Evolutionary conservation across 176 grass and related monocot species (phyloP), one percentile per base, ranked within the genome.

Genomic region (Aegilops speltoides): DNA sequence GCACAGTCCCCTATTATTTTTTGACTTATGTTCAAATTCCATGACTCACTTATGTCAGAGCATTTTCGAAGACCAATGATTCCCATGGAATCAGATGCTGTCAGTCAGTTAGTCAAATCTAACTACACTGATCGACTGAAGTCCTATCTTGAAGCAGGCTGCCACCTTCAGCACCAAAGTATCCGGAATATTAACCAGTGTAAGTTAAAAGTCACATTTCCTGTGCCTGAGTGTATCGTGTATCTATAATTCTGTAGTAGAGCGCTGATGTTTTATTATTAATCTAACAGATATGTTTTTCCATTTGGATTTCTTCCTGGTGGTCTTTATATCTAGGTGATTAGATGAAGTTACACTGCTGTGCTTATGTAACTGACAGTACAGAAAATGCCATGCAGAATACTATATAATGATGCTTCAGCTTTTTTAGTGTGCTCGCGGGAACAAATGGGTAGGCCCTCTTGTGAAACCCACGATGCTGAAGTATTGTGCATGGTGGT

Each of bases 31-130:
- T 28, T 57, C 29, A 71, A 69, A 52, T 70, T 36, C 13, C 6
- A 11, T 56, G 45, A 36, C 22, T 71, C 64, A 6, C 8, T 25
- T 81, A 73, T 64, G 24, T 71, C 80, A 90, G 91, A 84, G 84
- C 76, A 79, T 65, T 88, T 93, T 83, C 74, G 63, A 66, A 90
- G 85, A 54, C 77, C 85, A 37, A 52, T 74, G 70, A 20, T 93
- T 61, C 79, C 80, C 14, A 67, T 74, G 20, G 40, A 76, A 77
- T 83, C 77, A 67, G 48, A 71, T 72, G 71, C 81, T 5, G 16
- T 85, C 0, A 86, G 54, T 36, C 50, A 83, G 62, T 78, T 93
- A 86, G 72, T 93, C 48, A 82, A 86, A 82, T 87, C 68, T 74
- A 83, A 83, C 68, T n/a, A 13, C 54, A 83, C 50, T 14, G 68